phyloP scores from a whole-genome alignment of 2,329 filamentous ascomycete species.

The Cytospora piceicola region DNA sequence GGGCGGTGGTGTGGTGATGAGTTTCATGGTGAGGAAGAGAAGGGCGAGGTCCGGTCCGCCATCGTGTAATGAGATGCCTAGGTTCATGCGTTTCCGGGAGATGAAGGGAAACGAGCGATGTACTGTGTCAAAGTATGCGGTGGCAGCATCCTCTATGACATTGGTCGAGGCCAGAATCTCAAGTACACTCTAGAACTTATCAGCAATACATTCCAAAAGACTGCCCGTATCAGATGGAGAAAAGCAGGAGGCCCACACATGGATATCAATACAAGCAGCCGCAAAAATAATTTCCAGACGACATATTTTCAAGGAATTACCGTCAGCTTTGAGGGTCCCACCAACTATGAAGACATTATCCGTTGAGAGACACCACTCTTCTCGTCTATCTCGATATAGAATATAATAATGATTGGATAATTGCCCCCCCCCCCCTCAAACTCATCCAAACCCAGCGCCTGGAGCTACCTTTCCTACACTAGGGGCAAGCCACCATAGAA shows the following conservation, averaged over 20 bases:
- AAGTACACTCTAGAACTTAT: constrained; percentile 41
- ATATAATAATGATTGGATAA: not conserved
- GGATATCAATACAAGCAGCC: not conserved
- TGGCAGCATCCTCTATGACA: constrained; percentile 43
- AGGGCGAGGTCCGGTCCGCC: constrained; percentile 51
- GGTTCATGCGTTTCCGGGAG: constrained; percentile 50
- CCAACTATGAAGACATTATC: not conserved
- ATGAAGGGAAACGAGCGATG: constrained; percentile 54
- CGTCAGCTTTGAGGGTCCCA: not conserved
- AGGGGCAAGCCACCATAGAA: not conserved
- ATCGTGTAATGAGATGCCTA: constrained; percentile 47
- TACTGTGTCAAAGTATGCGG: constrained; percentile 48
- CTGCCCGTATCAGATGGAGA: not conserved
- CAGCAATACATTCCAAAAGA: constrained; percentile 6
- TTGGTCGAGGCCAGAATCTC: constrained; percentile 44
- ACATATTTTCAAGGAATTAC: not conserved
- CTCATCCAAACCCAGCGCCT: not conserved
- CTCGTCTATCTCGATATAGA: not conserved
- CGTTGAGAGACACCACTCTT: too few relatives aligned
- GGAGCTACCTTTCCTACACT: not conserved
- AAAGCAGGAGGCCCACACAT: not conserved
- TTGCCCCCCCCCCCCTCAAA: not conserved
- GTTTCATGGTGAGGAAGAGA: constrained; percentile 54
- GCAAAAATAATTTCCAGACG: not conserved
- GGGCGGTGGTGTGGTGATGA: constrained; percentile 45